Percentiles rank a stretch among this genome's conserved stretches.
Conservation (phyloP, 768 basidiomycete species). For the Suillus fuscotomentosus region DNA sequence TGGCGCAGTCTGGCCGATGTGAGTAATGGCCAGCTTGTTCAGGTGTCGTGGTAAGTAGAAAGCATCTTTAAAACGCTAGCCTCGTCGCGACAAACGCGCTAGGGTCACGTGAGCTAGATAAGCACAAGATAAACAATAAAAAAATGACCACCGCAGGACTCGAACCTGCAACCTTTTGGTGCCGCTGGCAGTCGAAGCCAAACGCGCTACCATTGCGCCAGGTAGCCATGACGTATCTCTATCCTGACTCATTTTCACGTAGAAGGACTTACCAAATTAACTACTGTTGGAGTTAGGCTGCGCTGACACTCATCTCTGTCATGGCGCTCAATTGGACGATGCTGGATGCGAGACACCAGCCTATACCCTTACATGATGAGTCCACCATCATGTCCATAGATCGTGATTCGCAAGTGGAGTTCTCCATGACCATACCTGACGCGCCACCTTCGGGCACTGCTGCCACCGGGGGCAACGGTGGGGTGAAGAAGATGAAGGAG, state of each 20-base stretch:
- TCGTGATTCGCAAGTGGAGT: slow-evolving; percentile 47
- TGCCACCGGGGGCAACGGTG: slow-evolving; percentile 51
- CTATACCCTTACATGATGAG: slow-evolving; percentile 66
- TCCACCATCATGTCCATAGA: slow-evolving; percentile 54
- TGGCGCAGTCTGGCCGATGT: slow-evolving; percentile 11
- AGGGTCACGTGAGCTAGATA: slow-evolving; percentile 2
- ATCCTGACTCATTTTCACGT: neutral
- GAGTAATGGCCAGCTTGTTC: neutral
- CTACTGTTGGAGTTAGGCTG: neutral
- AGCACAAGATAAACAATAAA: neutral
- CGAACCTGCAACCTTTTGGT: slow-evolving; percentile 98
- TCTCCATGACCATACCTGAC: slow-evolving; percentile 58
- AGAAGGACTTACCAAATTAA: neutral
- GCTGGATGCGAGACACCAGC: slow-evolving; percentile 52
- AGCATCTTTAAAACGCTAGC: neutral
- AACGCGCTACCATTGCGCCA: slow-evolving; percentile 96
- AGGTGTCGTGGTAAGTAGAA: neutral
- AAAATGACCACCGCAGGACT: slow-evolving; percentile 87
- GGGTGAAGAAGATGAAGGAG: slow-evolving; percentile 56
- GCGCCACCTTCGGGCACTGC: slow-evolving; percentile 41
- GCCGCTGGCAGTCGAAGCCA: slow-evolving; percentile 78
- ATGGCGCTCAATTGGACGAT: slow-evolving; percentile 86
- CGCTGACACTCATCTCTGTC: neutral
- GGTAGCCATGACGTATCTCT: slow-evolving; percentile 48
- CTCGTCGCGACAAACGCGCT: slow-evolving; percentile 5